phyloP scores from a whole-genome alignment of 495 filamentous ascomycete species.

The Aspergillus olivimuriae region DNA sequence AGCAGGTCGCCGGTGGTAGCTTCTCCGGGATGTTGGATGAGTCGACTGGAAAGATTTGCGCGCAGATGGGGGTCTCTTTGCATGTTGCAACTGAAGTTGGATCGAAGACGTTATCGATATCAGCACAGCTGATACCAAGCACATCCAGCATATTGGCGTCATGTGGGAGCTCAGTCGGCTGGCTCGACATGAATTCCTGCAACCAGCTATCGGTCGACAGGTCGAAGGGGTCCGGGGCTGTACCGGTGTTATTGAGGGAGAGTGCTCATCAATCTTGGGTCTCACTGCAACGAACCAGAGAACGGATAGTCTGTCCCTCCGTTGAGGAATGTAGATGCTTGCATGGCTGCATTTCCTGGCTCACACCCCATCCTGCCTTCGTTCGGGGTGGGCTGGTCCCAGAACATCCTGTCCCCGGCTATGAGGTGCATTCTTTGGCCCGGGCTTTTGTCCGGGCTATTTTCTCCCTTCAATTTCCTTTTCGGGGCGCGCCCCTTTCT shows the following conservation, averaged over 20 bases:
- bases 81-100: no score
- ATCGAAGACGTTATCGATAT: background rate
- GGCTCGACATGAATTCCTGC: slow-evolving; percentile 22
- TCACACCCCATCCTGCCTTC: slow-evolving; percentile 4
- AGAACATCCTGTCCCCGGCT: background rate
- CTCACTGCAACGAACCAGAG: slow-evolving; percentile 5
- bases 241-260: background rate
- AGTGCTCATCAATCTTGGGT: no score
- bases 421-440: no score
- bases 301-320: slow-evolving; percentile 3
- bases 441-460: no score
- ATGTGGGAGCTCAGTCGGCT: slow-evolving; percentile 11
- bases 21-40: no score
- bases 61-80: no score
- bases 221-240: slow-evolving; percentile 18
- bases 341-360: slow-evolving; percentile 3
- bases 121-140: slow-evolving; percentile 7
- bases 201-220: slow-evolving; percentile 26
- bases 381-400: slow-evolving; percentile 5
- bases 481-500: background rate
- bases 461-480: no score
- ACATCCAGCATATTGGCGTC: slow-evolving; percentile 11
- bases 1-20: no score
- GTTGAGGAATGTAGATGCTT: slow-evolving; percentile 10
- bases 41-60: no score